phyloP scores from a whole-genome alignment of 1,284 basidiomycete species.

The Leccinum fallax region DNA sequence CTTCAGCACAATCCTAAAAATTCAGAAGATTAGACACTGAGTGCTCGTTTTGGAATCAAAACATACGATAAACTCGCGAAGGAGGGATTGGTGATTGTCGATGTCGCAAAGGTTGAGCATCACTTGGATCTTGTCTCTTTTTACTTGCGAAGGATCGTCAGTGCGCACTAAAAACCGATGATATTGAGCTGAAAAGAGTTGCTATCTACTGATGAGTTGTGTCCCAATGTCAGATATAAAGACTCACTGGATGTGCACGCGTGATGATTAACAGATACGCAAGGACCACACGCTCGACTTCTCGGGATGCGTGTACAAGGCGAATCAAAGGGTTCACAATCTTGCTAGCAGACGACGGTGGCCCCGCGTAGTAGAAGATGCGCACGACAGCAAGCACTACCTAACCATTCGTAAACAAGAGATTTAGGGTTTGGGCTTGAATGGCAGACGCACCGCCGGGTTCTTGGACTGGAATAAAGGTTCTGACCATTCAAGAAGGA shows the following conservation, averaged over 20 bases:
- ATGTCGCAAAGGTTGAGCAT: slow-evolving; percentile 63
- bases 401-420: slow-evolving; percentile 39
- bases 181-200: slow-evolving; percentile 62
- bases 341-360: slow-evolving; percentile 55
- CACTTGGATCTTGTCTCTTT: slow-evolving; percentile 74
- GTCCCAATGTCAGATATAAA: slow-evolving; percentile 1
- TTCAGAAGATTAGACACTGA: neutral
- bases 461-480: slow-evolving; percentile 85
- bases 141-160: slow-evolving; percentile 65
- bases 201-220: slow-evolving; percentile 38
- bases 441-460: slow-evolving; percentile 63
- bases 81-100: slow-evolving; percentile 69
- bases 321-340: slow-evolving; percentile 70
- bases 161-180: slow-evolving; percentile 69
- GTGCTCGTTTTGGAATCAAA: neutral
- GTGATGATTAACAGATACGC: slow-evolving; percentile 70
- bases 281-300: slow-evolving; percentile 74
- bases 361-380: slow-evolving; percentile 74
- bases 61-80: slow-evolving; percentile 83
- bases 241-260: slow-evolving; percentile 60
- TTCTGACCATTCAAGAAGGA: slow-evolving; percentile 74
- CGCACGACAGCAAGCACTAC: slow-evolving; percentile 76
- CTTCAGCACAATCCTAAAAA: slow-evolving; percentile 73
- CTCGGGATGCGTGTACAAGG: slow-evolving; percentile 61
- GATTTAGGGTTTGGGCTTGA: neutral